A percentile compares a stretch with the other conserved stretches of the same genome.
These are phyloP conservation scores for Fusarium keratoplasticum DNA, from an alignment of 2,329 filamentous ascomycete species.

Conservation along the genomic window DNA sequence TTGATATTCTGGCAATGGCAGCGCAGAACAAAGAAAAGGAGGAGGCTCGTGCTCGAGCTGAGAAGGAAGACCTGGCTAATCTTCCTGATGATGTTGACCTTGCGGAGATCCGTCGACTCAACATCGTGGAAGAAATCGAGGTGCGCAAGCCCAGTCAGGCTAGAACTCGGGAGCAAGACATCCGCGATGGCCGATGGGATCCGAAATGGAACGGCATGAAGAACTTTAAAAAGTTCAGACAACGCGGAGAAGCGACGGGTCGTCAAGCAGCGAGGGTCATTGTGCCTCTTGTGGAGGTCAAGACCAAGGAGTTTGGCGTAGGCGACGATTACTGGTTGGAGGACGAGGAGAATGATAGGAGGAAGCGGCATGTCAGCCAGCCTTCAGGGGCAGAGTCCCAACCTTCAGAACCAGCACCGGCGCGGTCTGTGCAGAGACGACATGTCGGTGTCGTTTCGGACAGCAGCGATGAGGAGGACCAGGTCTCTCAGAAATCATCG, in stretches of 20 bases:
- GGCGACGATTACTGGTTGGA: constrained; percentile 83
- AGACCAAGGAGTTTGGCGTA: constrained; percentile 77
- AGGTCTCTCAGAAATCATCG: constrained; percentile 4
- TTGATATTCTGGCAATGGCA: constrained; percentile 76
- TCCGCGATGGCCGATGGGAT: constrained; percentile 77
- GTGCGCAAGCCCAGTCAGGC: constrained; percentile 58
- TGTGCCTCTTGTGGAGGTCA: constrained; percentile 77
- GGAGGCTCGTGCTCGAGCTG: constrained; percentile 69
- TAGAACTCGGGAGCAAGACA: constrained; percentile 60
- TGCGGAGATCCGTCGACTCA: constrained; percentile 77
- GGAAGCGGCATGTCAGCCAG: constrained; percentile 45
- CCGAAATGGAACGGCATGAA: constrained; percentile 92
- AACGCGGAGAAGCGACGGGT: constrained; percentile 62
- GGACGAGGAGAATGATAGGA: constrained; percentile 53
- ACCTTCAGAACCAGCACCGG: constrained; percentile 14
- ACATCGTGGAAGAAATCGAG: constrained; percentile 81
- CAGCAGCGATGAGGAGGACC: constrained; percentile 50
- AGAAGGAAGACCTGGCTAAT: constrained; percentile 64
- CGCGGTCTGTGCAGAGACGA: constrained; percentile 26
- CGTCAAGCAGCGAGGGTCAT: constrained; percentile 66
- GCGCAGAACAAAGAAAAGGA: constrained; percentile 72
- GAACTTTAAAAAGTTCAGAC: constrained; percentile 92
- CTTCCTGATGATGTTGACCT: constrained; percentile 75
- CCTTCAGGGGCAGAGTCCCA: constrained; percentile 37
- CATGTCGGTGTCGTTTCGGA: constrained; percentile 49